phyloP scores from a whole-genome alignment of 2,329 filamentous ascomycete species.

The Cadophora luteo-olivacea region DNA sequence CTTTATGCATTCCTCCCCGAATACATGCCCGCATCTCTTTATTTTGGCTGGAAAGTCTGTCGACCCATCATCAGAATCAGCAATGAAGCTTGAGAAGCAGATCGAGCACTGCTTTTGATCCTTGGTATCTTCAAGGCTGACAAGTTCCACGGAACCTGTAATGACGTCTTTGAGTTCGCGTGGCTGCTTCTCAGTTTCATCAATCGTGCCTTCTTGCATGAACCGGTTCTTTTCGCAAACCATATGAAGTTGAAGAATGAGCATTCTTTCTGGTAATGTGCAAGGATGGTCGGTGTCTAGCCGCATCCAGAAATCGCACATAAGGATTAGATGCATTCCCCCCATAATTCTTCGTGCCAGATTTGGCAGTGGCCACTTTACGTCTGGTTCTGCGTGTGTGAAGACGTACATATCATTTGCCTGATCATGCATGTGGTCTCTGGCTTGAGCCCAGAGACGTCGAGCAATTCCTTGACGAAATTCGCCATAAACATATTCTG shows the following conservation, averaged over 20 bases:
- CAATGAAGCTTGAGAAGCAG: neutral
- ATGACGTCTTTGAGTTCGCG: neutral
- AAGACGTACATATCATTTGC: too few species aligned
- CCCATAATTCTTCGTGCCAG: neutral
- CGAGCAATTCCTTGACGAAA: neutral
- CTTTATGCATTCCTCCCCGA: neutral
- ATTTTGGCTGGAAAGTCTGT: neutral
- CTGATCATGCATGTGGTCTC: too few species aligned
- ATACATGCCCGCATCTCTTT: neutral
- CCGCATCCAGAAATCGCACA: neutral
- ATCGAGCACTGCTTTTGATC: neutral
- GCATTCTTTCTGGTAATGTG: neutral
- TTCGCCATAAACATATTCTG: neutral
- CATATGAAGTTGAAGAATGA: neutral
- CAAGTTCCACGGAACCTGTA: neutral
- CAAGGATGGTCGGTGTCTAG: neutral
- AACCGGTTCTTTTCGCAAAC: neutral
- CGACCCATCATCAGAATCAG: neutral
- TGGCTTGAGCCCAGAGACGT: neutral
- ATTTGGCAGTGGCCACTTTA: neutral
- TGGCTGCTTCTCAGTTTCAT: neutral
- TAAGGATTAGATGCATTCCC: constrained; percentile 40
- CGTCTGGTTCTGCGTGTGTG: neutral
- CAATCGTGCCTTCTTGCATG: neutral
- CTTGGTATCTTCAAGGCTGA: neutral